Conservation (phyloP, 805 yeast genomes). For the Spathaspora hagerdaliae region DNA sequence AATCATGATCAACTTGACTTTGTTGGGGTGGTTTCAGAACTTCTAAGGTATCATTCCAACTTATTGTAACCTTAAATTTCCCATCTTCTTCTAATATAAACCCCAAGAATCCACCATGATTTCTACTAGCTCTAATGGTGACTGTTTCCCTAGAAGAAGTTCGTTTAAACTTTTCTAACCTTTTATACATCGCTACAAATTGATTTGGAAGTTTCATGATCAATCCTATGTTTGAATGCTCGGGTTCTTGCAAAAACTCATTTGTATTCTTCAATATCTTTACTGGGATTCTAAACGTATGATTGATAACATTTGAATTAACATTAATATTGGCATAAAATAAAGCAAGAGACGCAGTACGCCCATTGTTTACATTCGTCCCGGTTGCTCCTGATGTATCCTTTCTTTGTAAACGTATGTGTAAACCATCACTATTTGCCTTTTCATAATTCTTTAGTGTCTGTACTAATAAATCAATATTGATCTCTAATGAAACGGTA, state of each 20-base stretch:
- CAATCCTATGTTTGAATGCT: conserved; percentile 49
- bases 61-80: conserved; percentile 46
- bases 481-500: conserved; percentile 56
- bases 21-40: conserved; percentile 30
- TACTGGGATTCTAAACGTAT: conserved; percentile 70
- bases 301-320: conserved; percentile 47
- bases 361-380: conserved; percentile 20
- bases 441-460: conserved; percentile 54
- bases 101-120: conserved; percentile 45
- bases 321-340: conserved; percentile 47
- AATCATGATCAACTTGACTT: conserved; percentile 6
- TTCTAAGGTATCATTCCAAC: conserved; percentile 56
- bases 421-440: conserved; percentile 47
- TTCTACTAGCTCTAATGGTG: conserved; percentile 45
- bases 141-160: conserved; percentile 39
- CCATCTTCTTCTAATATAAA: conserved; percentile 54
- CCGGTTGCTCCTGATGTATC: conserved; percentile 16
- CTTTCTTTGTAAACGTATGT: conserved; percentile 49
- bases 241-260: conserved; percentile 59
- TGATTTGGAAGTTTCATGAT: conserved; percentile 50
- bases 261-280: conserved; percentile 53
- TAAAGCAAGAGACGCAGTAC: conserved; percentile 52
- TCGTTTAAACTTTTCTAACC: conserved; percentile 64
- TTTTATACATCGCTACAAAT: conserved; percentile 49
- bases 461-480: conserved; percentile 56